Evolutionary conservation across 2,329 filamentous ascomycete genomes (phyloP), one percentile per base, ranked within the genome.

Genomic region (Fusarium sp.): DNA sequence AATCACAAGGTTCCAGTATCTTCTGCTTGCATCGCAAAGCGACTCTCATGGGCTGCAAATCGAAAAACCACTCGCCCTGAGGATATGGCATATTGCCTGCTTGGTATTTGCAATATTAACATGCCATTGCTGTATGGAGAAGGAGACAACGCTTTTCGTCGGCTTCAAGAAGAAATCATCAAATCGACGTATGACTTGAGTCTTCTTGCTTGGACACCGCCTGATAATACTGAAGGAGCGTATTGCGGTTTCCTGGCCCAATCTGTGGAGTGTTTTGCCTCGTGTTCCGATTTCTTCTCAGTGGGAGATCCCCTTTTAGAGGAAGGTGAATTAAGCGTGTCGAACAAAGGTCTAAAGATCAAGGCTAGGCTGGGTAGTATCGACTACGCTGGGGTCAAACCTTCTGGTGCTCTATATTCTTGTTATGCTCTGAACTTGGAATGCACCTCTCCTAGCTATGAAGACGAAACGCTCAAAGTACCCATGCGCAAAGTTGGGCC

Each of bases 61-160:
- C 47, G 62, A 3, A 8, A 45, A 9, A 66, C 62, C 2, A 56
- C 45, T 1, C 57, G 63, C 4, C 4, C 38, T 0, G 64, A 67
- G 5, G 64, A 67, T 30, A 36, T 52, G 6, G 62, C 64, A 3
- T 67, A 67, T 12, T 67, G 50, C 2, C 33, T 67, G 0, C 41
- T 67, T 0, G 64, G 62, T 3, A 52, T 67, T 0, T 67, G 65
- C 2, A 31, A 36, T 8, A 58, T 67, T 12, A 49, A 62, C 4
- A 67, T 67, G 64, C 64, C 62, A 3, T 28, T 67, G 20, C 16
- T 67, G 0, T 67, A 67, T 3, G 64, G 64, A 3, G 64, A 66
- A 26, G 64, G 64, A 0, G 13, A 30, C 0, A 62, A 47, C 1
- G 64, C 64, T 2, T 67, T 67, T 3, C 8, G 38, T 10, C 52